phyloP scores from a whole-genome alignment of 2,329 filamentous ascomycete genomes.

The Fonsecaea erecta region DNA sequence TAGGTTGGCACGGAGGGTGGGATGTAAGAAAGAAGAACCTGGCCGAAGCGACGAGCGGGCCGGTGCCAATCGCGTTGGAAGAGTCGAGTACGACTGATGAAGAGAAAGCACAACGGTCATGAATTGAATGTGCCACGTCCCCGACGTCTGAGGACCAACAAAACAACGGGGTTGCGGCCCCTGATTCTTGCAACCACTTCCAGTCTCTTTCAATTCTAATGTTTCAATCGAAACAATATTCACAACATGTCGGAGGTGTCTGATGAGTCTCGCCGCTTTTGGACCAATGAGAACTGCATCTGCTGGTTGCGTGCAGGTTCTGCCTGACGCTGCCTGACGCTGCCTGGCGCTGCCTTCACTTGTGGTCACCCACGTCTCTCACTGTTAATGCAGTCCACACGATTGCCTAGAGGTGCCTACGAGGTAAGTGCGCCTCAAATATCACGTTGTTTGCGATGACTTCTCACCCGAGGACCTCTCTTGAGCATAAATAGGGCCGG shows the following conservation, averaged over 20 bases:
- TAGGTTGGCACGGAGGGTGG: slow-evolving; percentile 66
- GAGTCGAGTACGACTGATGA: slow-evolving; percentile 1
- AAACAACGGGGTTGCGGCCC: not conserved
- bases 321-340: not conserved
- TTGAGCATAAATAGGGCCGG: not conserved
- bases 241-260: not conserved
- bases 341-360: not conserved
- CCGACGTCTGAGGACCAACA: not conserved
- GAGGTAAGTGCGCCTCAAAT: not conserved
- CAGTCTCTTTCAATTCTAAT: not conserved
- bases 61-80: slow-evolving; percentile 12
- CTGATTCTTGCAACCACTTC: not conserved
- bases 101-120: slow-evolving; percentile 6
- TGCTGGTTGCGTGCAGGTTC: not conserved
- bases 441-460: not conserved
- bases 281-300: not conserved
- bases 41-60: slow-evolving; percentile 28
- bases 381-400: not conserved
- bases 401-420: not conserved
- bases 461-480: not conserved
- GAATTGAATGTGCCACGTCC: not conserved
- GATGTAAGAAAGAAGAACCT: slow-evolving; percentile 45
- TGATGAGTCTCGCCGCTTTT: not conserved
- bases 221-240: not conserved
- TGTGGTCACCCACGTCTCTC: not conserved